Conservation (phyloP, 228 moss, liverwort and hornwort genomes). For the Sphagnum magellanicum region DNA sequence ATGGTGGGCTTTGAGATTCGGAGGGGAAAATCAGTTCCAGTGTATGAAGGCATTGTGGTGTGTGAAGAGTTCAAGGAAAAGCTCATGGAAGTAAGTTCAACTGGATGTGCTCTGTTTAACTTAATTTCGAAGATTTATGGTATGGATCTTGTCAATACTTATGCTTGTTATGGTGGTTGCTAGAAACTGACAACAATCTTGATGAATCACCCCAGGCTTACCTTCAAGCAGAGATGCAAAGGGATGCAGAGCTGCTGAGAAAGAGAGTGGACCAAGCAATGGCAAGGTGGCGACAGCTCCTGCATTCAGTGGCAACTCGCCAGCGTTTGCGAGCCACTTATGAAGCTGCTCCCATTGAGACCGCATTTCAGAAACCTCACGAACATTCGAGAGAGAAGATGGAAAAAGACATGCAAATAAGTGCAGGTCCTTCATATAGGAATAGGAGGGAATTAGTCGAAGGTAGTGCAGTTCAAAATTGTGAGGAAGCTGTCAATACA, state of each 20-base stretch:
- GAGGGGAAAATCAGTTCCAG: conserved; percentile 68
- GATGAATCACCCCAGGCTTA: conserved; percentile 42
- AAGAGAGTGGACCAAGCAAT: conserved; percentile 77
- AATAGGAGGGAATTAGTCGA: background rate
- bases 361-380: background rate
- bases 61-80: conserved; percentile 88
- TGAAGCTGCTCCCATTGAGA: conserved; percentile 35
- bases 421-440: conserved; percentile 6
- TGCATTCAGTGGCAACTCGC: conserved; percentile 75
- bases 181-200: background rate
- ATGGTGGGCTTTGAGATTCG: conserved; percentile 97
- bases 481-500: background rate
- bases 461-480: background rate
- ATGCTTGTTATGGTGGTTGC: background rate
- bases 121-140: background rate
- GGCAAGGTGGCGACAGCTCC: conserved; percentile 70
- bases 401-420: background rate
- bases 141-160: background rate
- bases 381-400: background rate
- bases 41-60: conserved; percentile 86
- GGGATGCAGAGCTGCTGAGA: conserved; percentile 43
- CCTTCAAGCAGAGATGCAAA: conserved; percentile 48
- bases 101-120: conserved; percentile 1
- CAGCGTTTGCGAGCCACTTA: conserved; percentile 70
- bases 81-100: conserved; percentile 63